Percentiles rank a stretch among this genome's conserved stretches.
Evolutionary conservation across 2,329 filamentous ascomycete species (phyloP).

Genomic region (Magnaporthiopsis poae): DNA sequence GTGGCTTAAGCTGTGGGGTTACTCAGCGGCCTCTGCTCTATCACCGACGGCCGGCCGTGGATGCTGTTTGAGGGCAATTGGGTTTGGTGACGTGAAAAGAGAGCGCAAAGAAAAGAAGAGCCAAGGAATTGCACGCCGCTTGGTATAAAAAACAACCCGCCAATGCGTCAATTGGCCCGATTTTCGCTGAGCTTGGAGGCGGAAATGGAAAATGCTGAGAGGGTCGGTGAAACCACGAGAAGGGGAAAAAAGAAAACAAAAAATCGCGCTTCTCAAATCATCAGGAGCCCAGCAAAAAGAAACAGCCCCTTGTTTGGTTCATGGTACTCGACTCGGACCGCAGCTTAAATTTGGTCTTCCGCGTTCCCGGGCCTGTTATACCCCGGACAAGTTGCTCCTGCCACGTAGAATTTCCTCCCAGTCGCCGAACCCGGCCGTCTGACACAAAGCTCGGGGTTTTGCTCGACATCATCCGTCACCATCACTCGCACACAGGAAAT

Average conservation of each 20-base stretch:
- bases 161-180: neutral
- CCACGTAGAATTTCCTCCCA: neutral
- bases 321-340: neutral
- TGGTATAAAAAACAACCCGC: neutral
- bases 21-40: neutral
- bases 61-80: neutral
- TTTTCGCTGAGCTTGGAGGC: neutral
- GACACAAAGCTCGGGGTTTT: neutral
- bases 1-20: neutral
- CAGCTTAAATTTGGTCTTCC: neutral
- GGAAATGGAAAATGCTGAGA: neutral
- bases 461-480: too few relatives aligned
- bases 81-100: neutral
- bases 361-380: neutral
- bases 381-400: neutral
- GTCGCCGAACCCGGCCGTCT: neutral
- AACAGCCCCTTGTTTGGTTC: neutral
- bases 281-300: neutral
- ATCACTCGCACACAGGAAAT: neutral
- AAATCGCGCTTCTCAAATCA: neutral
- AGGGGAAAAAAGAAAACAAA: neutral
- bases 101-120: neutral
- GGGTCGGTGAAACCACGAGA: neutral
- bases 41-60: too few relatives aligned
- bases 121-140: neutral